Conservation (phyloP, 495 filamentous ascomycete genomes). For the Talaromyces stipitatus region DNA sequence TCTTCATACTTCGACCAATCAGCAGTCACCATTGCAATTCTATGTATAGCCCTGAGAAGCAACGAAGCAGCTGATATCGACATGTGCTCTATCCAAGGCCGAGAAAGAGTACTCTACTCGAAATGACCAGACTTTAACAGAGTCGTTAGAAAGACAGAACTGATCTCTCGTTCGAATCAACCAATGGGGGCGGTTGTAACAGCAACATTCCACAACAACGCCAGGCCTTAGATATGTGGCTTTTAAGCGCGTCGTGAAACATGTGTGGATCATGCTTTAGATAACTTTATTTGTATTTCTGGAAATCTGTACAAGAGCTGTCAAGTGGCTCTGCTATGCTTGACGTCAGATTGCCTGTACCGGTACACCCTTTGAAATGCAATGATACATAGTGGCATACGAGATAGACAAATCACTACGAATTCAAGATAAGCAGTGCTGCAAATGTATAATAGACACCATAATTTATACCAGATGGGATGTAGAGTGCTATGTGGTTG, state of each 20-base stretch:
- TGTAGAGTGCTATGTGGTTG: too few relatives aligned
- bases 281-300: not conserved
- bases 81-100: too few relatives aligned
- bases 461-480: too few relatives aligned
- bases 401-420: too few relatives aligned
- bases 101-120: too few relatives aligned
- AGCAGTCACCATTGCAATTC: not conserved
- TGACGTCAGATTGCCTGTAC: too few relatives aligned
- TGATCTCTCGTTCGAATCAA: not conserved
- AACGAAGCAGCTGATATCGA: too few relatives aligned
- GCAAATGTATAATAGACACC: too few relatives aligned
- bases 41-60: not conserved
- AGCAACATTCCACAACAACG: not conserved
- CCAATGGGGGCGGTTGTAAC: not conserved
- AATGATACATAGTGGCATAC: too few relatives aligned
- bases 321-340: not conserved
- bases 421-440: not conserved
- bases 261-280: not conserved
- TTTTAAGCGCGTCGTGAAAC: not conserved
- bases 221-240: not conserved
- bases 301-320: not conserved
- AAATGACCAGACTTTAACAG: too few relatives aligned
- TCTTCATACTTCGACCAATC: not conserved
- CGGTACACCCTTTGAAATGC: too few relatives aligned
- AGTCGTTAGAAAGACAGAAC: too few relatives aligned